Percentiles rank a stretch among this genome's conserved stretches.
Conservation (phyloP, 768 basidiomycete species). For the Mrakia hoshinonis region DNA sequence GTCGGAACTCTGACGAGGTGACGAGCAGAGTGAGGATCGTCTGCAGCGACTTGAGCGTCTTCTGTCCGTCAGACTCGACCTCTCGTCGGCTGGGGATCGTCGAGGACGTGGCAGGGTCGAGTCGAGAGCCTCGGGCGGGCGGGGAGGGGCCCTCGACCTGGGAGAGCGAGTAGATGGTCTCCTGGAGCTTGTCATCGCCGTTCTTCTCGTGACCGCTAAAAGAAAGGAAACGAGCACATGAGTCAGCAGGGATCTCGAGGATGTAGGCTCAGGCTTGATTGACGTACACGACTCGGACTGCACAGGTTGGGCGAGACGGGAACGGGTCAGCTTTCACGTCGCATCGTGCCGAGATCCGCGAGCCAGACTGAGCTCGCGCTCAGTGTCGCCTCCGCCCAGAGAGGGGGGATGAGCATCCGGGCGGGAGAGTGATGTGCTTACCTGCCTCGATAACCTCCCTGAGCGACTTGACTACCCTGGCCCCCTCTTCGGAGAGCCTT, state of each 20-base stretch:
- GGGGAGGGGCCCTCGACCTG: conserved; percentile 2
- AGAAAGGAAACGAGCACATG: too few species aligned
- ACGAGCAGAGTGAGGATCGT: conserved; percentile 40
- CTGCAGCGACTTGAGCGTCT: conserved; percentile 38
- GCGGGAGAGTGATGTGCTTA: too few species aligned
- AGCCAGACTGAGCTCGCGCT: too few species aligned
- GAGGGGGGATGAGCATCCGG: too few species aligned
- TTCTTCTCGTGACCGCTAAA: conserved; percentile 42
- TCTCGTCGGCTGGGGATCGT: conserved; percentile 30
- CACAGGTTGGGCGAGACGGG: too few species aligned
- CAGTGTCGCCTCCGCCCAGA: too few species aligned
- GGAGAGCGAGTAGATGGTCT: conserved; percentile 17
- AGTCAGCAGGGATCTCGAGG: too few species aligned
- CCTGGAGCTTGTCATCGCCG: conserved; percentile 31
- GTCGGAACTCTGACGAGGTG: conserved; percentile 41
- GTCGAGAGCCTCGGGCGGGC: background rate
- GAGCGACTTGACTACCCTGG: conserved; percentile 38
- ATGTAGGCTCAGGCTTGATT: too few species aligned
- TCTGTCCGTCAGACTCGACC: conserved; percentile 37
- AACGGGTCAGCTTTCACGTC: too few species aligned
- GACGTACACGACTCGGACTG: conserved; percentile 34
- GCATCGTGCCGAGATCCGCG: too few species aligned
- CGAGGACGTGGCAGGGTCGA: background rate
- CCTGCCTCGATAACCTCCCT: conserved; percentile 37
- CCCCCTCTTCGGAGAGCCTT: conserved; percentile 37